Percentiles rank a stretch among this genome's conserved stretches.
phyloP scores from a whole-genome alignment of 2,329 filamentous ascomycete genomes.

The Teratosphaeria destructans region DNA sequence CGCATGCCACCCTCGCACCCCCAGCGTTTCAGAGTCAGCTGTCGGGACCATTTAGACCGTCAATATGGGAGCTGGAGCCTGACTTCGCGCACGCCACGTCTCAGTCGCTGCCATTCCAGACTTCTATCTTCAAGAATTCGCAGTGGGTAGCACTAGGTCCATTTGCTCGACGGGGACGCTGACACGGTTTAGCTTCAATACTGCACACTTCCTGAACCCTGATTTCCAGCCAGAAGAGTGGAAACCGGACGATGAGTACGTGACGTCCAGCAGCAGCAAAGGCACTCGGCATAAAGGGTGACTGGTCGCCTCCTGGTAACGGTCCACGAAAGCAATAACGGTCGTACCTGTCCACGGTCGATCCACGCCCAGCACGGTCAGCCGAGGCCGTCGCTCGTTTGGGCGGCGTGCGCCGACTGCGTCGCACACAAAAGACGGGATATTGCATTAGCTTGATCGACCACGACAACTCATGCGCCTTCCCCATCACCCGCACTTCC shows the following conservation, averaged over 20 bases:
- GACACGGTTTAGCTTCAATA: slow-evolving; percentile 40
- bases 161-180: neutral
- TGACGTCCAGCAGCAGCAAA: slow-evolving; percentile 21
- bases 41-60: slow-evolving; percentile 35
- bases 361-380: slow-evolving; percentile 2
- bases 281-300: slow-evolving; percentile 23
- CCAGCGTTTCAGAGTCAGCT: slow-evolving; percentile 14
- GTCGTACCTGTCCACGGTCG: slow-evolving; percentile 1
- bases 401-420: slow-evolving; percentile 6
- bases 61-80: slow-evolving; percentile 35
- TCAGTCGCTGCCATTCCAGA: slow-evolving; percentile 34
- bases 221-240: slow-evolving; percentile 45
- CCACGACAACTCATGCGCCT: slow-evolving; percentile 6
- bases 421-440: slow-evolving; percentile 13
- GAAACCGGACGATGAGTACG: slow-evolving; percentile 39
- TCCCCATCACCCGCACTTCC: slow-evolving; percentile 1
- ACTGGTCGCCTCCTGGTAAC: slow-evolving; percentile 37
- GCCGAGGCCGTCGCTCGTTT: neutral
- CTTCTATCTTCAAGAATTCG: slow-evolving; percentile 37
- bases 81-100: slow-evolving; percentile 30
- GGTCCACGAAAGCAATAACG: slow-evolving; percentile 19
- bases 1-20: slow-evolving; percentile 14
- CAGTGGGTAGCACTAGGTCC: slow-evolving; percentile 9
- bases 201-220: slow-evolving; percentile 41
- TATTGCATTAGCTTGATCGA: slow-evolving; percentile 11